phyloP scores from a whole-genome alignment of 495 filamentous ascomycete species.

The Tuber magnatum region DNA sequence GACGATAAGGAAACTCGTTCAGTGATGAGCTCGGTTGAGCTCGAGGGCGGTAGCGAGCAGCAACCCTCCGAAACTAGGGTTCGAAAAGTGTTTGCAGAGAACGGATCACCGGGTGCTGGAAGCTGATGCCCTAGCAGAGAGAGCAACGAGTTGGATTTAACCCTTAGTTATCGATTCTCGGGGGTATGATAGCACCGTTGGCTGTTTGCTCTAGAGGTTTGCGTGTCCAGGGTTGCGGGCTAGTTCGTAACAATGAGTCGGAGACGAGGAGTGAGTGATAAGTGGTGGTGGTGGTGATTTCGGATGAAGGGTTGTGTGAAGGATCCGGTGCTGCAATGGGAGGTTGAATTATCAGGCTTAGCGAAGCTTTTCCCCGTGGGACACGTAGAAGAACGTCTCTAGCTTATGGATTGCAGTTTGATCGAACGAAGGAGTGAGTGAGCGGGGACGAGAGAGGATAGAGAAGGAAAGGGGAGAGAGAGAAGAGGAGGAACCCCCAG shows the following conservation, averaged over 20 bases:
- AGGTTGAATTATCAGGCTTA: slow-evolving; percentile 39
- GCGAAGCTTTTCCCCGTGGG: slow-evolving; percentile 35
- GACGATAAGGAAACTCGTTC: slow-evolving; percentile 39
- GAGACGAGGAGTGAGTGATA: slow-evolving; percentile 11
- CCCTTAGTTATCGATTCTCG: slow-evolving; percentile 35
- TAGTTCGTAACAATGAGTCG: slow-evolving; percentile 22
- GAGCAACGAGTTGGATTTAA: slow-evolving; percentile 26
- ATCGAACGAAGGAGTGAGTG: slow-evolving; percentile 30
- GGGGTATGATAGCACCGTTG: slow-evolving; percentile 17
- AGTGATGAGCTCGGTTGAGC: slow-evolving; percentile 33
- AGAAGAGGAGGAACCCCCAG: slow-evolving; percentile 37
- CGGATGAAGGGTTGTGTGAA: slow-evolving; percentile 17
- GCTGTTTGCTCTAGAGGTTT: slow-evolving; percentile 19
- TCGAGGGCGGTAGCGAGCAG: slow-evolving; percentile 15
- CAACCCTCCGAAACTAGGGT: slow-evolving; percentile 1
- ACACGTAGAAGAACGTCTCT: slow-evolving; percentile 39
- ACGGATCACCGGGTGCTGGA: slow-evolving; percentile 32
- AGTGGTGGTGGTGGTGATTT: slow-evolving; percentile 10
- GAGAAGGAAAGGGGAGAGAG: slow-evolving; percentile 14
- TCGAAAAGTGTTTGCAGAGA: slow-evolving; percentile 29
- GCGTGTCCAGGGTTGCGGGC: slow-evolving; percentile 15
- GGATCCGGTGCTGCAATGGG: slow-evolving; percentile 39
- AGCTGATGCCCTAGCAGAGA: slow-evolving; percentile 30
- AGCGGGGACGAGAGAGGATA: slow-evolving; percentile 12
- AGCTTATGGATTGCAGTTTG: slow-evolving; percentile 42